Evolutionary conservation across 306 rosid genomes (phyloP).

Genomic region (Echinosophora koreensis): DNA sequence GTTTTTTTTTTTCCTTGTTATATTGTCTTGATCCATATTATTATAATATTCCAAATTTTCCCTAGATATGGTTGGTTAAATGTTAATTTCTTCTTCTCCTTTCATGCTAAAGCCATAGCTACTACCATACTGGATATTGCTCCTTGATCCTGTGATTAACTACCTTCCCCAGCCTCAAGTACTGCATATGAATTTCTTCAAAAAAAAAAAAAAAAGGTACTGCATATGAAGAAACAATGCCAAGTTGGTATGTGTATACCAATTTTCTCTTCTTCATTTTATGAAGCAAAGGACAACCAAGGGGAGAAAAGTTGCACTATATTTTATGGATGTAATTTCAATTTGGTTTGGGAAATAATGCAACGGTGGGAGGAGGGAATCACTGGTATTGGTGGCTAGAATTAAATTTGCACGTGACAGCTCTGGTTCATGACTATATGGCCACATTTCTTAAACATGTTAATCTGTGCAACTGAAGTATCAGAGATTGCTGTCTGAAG

Average conservation of each 20-base stretch:
- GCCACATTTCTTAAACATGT: conserved; percentile 36
- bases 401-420: conserved; percentile 47
- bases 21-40: conserved; percentile 35
- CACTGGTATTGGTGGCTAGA: conserved; percentile 29
- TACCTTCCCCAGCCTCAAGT: neutral
- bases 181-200: too few relatives aligned
- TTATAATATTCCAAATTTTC: conserved; percentile 29
- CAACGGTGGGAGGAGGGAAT: conserved; percentile 16
- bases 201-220: too few relatives aligned
- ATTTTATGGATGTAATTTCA: neutral
- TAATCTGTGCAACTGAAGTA: conserved; percentile 50
- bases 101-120: neutral
- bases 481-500: conserved; percentile 50
- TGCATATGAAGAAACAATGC: conserved; percentile 31
- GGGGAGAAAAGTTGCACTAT: neutral
- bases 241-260: conserved; percentile 2
- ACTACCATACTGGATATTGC: conserved; percentile 29
- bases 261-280: neutral
- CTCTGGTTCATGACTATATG: conserved; percentile 13
- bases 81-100: conserved; percentile 14
- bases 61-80: conserved; percentile 19
- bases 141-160: conserved; percentile 24
- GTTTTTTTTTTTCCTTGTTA: neutral
- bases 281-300: conserved; percentile 21
- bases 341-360: conserved; percentile 23